Base-by-base conservation (phyloP, 805 yeast genomes). In the Priceomyces melissophilus region DNA sequence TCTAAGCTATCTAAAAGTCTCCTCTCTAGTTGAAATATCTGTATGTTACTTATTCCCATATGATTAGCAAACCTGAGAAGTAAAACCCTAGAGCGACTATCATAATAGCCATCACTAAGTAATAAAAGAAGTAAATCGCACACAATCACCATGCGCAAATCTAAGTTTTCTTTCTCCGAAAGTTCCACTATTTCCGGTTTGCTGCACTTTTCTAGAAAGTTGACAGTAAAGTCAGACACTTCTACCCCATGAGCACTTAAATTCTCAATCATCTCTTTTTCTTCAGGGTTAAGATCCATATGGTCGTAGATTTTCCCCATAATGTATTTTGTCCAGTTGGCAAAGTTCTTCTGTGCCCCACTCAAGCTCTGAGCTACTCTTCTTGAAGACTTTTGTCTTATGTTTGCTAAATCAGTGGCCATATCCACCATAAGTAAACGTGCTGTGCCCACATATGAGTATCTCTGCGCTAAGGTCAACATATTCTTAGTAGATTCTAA, bases 1-100 rank as follows among this genome's bases (percentile, higher is more conserved):
- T 93, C 97, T 37, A 93, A 63, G 10, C 96, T 84, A 50, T 90
- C 96, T 1, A 96, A 86, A 28, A 93, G 80, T 47, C 97, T 73
- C 52, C 93, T 75, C 60, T 93, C 98, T 58, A 93, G 93, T 58
- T 90, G 96, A 42, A 76, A 76, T 12, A 93, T 75, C 56, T 91
- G 97, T 14, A 87, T 56, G n/a, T 65, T 48, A 0, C 74, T 52
- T 3, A 90, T 74, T 1, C 76, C 79, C 17, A 95, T 63, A 7
- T 73, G 66, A 4, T 68, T 54, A 0, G 91, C 90, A 56, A 91
- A 88, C 20, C 69, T 63, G 32, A 85, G 65, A 10, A 93, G 65
- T n/a, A 93, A 64, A 0, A 93, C 74, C 43, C 97, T 72, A 6
- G 98, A 89, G 29, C 99, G 74, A 3, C 96, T 66, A 61, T 93